A percentile compares a stretch with the other conserved stretches of the same genome.
Evolutionary conservation across 345 rosid species (phyloP).

Genomic region (Barbarea vulgaris): DNA sequence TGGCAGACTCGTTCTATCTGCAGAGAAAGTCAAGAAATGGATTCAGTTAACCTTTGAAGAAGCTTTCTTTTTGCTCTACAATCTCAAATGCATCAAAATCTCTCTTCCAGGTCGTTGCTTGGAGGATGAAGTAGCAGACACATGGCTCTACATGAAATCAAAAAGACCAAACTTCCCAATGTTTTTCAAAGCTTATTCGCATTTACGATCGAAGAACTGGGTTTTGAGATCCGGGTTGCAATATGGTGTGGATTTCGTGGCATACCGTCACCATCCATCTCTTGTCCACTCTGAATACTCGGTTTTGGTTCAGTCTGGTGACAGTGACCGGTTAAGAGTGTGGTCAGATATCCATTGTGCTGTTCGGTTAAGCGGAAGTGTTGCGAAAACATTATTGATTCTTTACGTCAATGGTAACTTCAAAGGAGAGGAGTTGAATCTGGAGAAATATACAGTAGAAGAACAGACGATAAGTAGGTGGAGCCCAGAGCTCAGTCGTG

Average conservation of each 20-base stretch:
- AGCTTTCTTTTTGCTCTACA: conserved; percentile 65
- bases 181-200: conserved; percentile 71
- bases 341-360: conserved; percentile 78
- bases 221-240: conserved; percentile 69
- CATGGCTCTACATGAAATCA: conserved; percentile 58
- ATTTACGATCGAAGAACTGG: conserved; percentile 74
- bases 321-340: conserved; percentile 50
- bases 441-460: conserved; percentile 55
- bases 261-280: conserved; percentile 80
- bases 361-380: conserved; percentile 74
- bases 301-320: conserved; percentile 51
- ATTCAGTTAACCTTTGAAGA: conserved; percentile 76
- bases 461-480: conserved; percentile 63
- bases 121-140: conserved; percentile 43
- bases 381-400: conserved; percentile 68
- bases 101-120: conserved; percentile 37
- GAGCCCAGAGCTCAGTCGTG: conserved; percentile 67
- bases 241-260: conserved; percentile 82
- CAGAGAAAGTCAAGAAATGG: conserved; percentile 72
- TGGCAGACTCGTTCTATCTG: conserved; percentile 57
- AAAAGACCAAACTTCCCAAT: conserved; percentile 56
- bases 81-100: conserved; percentile 66
- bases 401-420: conserved; percentile 49
- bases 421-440: conserved; percentile 36
- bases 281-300: conserved; percentile 87